A percentile compares a stretch with the other conserved stretches of the same genome.
Conservation (phyloP, 306 rosid species). For the Abrus precatorius region DNA sequence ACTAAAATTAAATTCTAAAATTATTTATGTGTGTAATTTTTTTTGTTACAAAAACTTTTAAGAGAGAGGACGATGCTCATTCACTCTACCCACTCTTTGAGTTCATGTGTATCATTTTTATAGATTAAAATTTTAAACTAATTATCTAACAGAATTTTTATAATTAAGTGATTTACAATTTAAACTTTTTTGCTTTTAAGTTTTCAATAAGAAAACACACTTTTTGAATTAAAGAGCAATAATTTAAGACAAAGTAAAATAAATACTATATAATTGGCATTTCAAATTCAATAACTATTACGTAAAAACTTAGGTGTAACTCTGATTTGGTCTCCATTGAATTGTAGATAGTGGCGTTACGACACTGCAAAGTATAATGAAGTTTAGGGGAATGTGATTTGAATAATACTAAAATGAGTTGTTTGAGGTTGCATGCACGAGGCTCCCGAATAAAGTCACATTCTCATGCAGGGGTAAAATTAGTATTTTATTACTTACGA, state of each 20-base stretch:
- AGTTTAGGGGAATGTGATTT: conserved; percentile 43
- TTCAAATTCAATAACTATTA: conserved; percentile 11
- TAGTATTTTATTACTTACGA: conserved; percentile 48
- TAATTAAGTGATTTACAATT: not conserved
- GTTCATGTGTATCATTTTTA: not conserved
- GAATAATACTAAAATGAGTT: conserved; percentile 32
- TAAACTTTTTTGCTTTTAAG: not conserved
- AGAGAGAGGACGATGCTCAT: too few species aligned
- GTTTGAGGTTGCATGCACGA: conserved; percentile 63
- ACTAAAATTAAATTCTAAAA: too few species aligned
- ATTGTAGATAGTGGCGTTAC: conserved; percentile 43
- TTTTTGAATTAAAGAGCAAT: not conserved
- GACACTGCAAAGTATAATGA: conserved; percentile 37
- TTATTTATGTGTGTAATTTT: too few species aligned
- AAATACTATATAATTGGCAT: not conserved
- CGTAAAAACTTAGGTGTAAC: conserved; percentile 3
- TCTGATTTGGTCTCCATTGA: conserved; percentile 46
- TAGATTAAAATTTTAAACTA: not conserved
- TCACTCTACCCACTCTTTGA: too few species aligned
- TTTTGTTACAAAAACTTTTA: too few species aligned
- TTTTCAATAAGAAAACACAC: not conserved
- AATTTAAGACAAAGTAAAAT: not conserved
- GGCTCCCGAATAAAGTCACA: conserved; percentile 64
- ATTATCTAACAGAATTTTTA: not conserved
- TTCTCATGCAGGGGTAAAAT: conserved; percentile 47